Evolutionary conservation across 805 yeast species (phyloP).

Genomic region (Cyberlindnera lachancei): DNA sequence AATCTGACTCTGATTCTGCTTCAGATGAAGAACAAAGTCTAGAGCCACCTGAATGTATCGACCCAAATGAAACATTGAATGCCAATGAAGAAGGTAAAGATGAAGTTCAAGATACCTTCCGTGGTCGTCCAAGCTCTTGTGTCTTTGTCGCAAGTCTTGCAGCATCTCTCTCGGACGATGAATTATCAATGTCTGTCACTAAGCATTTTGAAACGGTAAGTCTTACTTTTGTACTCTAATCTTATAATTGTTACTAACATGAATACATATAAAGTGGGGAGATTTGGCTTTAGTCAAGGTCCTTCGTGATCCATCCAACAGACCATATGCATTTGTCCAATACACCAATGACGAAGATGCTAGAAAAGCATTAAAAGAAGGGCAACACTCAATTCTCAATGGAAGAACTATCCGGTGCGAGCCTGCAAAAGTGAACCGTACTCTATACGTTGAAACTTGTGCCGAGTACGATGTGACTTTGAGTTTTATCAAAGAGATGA

Average conservation of each 20-base stretch:
- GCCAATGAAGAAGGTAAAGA: background rate
- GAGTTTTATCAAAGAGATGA: slow-evolving; percentile 29
- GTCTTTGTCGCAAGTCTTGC: slow-evolving; percentile 84
- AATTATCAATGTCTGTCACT: slow-evolving; percentile 60
- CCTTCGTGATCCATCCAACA: slow-evolving; percentile 66
- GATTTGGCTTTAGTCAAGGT: slow-evolving; percentile 68
- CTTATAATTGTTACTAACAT: slow-evolving; percentile 1
- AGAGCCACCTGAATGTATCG: slow-evolving; percentile 8
- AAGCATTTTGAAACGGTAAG: slow-evolving; percentile 45
- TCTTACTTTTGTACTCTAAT: background rate
- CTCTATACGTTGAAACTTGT: slow-evolving; percentile 50
- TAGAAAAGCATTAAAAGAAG: slow-evolving; percentile 53
- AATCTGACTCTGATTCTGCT: slow-evolving; percentile 18
- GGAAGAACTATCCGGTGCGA: slow-evolving; percentile 83
- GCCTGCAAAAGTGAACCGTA: slow-evolving; percentile 85
- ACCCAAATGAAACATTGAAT: slow-evolving; percentile 12
- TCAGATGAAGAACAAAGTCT: slow-evolving; percentile 14
- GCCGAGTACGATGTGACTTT: slow-evolving; percentile 23
- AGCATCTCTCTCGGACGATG: slow-evolving; percentile 59
- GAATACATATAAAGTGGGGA: slow-evolving; percentile 46
- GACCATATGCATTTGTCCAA: slow-evolving; percentile 94
- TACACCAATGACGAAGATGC: slow-evolving; percentile 68
- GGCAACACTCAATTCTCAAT: slow-evolving; percentile 61
- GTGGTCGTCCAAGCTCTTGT: slow-evolving; percentile 77
- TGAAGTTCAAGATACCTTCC: slow-evolving; percentile 21